A percentile compares a stretch with the other conserved stretches of the same genome.
Conservation (phyloP, 768 basidiomycete species). For the Suillus discolor region DNA sequence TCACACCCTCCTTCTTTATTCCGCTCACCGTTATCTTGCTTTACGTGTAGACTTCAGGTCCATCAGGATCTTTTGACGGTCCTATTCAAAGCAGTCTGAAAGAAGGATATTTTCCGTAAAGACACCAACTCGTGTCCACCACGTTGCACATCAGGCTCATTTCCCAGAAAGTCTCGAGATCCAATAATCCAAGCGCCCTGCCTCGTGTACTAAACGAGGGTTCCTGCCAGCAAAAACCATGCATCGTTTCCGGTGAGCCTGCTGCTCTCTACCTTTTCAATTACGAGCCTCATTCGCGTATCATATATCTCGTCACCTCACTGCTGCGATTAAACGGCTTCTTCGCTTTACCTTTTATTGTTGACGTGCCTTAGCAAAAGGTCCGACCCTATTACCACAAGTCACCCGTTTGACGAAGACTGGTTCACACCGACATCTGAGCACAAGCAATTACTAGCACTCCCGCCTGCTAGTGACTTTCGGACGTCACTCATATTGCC, state of each 20-base stretch:
- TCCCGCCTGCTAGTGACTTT: conserved; percentile 76
- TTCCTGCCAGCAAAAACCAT: conserved; percentile 41
- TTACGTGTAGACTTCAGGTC: neutral
- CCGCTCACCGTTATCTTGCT: conserved; percentile 4
- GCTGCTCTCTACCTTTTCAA: conserved; percentile 30
- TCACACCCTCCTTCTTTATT: neutral
- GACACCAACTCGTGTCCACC: conserved; percentile 69
- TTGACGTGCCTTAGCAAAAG: conserved; percentile 58
- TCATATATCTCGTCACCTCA: conserved; percentile 21
- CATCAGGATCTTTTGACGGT: neutral
- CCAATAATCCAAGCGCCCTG: conserved; percentile 33
- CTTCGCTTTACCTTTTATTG: conserved; percentile 21
- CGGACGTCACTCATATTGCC: conserved; percentile 85
- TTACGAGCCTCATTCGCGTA: conserved; percentile 24
- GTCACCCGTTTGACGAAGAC: conserved; percentile 41
- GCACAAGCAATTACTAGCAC: conserved; percentile 49
- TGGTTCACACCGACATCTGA: conserved; percentile 34
- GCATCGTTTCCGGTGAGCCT: conserved; percentile 82
- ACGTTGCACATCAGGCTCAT: conserved; percentile 59
- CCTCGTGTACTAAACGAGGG: conserved; percentile 72
- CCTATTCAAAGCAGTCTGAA: conserved; percentile 15
- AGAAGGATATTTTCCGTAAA: conserved; percentile 29
- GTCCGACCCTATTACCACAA: conserved; percentile 61
- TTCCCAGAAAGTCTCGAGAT: conserved; percentile 26
- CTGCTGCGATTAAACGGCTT: conserved; percentile 23